These are phyloP conservation scores for Apiotrichum gracile DNA, from an alignment of 1,284 basidiomycete species.

Conservation along the genomic window DNA sequence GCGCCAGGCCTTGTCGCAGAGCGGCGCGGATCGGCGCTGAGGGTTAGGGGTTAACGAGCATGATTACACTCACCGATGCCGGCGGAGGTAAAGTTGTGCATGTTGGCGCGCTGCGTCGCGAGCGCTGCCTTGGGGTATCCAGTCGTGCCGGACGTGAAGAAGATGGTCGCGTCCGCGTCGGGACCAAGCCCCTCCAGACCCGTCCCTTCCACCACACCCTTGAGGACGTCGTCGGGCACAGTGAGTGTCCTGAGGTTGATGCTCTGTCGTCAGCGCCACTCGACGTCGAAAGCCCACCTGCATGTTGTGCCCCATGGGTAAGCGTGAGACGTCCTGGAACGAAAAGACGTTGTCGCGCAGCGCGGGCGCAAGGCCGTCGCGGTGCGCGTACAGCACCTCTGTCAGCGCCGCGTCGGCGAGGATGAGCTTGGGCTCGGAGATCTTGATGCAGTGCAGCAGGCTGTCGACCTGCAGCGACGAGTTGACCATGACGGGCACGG, in stretches of 20 bases:
- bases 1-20: conserved; percentile 25
- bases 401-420: conserved; percentile 28
- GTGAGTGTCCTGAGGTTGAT: background rate
- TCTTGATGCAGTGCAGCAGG: conserved; percentile 26
- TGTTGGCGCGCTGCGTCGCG: conserved; percentile 34
- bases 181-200: conserved; percentile 23
- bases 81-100: conserved; percentile 33
- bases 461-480: conserved; percentile 20
- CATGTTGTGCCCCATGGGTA: conserved; percentile 1
- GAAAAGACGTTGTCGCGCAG: background rate
- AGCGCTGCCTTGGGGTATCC: conserved; percentile 37
- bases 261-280: background rate
- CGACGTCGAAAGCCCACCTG: background rate
- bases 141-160: conserved; percentile 37
- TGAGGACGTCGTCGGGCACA: background rate
- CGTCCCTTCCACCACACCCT: background rate
- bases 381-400: background rate
- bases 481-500: conserved; percentile 36
- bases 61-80: conserved; percentile 21
- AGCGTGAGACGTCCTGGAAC: background rate
- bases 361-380: background rate
- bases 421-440: conserved; percentile 25
- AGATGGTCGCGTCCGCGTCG: conserved; percentile 37
- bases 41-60: too few relatives aligned
- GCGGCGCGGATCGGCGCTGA: conserved; percentile 21